Evolutionary conservation across 208 protist genomes (phyloP), one percentile per base, ranked within the genome.

Genomic region (Cochliopodium minus): DNA sequence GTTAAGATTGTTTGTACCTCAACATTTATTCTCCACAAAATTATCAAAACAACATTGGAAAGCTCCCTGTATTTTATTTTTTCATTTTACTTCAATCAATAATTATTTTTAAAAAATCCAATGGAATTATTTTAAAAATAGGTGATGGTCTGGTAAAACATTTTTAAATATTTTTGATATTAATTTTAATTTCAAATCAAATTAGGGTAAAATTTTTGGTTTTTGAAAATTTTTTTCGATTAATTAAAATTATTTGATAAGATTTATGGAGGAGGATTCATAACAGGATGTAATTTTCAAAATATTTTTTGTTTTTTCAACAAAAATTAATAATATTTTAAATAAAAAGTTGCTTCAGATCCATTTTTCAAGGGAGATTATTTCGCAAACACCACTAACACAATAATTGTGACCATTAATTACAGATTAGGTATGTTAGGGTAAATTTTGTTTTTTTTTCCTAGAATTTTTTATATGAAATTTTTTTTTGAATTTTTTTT

Each of bases 401-500:
- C 52, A 4, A 43, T 81, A 28, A 28, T 79, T 4, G 73, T 81
- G 2, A 79, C 64, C 1, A 61, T 78, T 25, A 70, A 78, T 30
- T 82, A 82, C 57, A 23, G 77, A 11, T 32, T 82, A 5, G 72
- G 68, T 42, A 39, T 60, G 13, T 33, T 78, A 2, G 76, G 76
- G 20, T 74, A 75, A n/a, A n/a, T 39, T 26, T 81, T 3, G 70
- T 15, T 34, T 39, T 7, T 32, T 11, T 34, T 25, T 9, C 26
- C 0, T 38, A 32, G 22, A 17, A 4, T 23, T 35, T 30, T 26
- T 5, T 5, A 4, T 4, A 0, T 25, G 20, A 30, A 25, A 50
- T 26, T 33, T n/a, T n/a, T n/a, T n/a, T n/a, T n/a, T n/a, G n/a
- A n/a, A n/a, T n/a, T n/a, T n/a, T n/a, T n/a, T n/a, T n/a, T n/a